Evolutionary conservation across 176 grass and related monocot genomes (phyloP), one percentile per base, ranked within the genome.

Genomic region (Carex cristatella): DNA sequence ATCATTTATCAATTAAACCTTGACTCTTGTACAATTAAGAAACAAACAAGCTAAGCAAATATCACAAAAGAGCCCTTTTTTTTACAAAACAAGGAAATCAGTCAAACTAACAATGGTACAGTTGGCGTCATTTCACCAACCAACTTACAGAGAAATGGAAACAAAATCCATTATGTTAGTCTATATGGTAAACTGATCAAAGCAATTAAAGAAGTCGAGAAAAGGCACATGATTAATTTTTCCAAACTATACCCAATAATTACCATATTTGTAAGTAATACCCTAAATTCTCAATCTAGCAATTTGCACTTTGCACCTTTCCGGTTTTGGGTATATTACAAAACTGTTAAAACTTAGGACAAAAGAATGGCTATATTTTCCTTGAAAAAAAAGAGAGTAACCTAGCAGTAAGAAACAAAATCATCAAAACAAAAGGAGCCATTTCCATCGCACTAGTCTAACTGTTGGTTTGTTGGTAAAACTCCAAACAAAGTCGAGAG

Each of bases 191-290:
- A 72, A 48, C 16, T 72, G 38, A 72, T 38, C 40, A 44, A 10
- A 23, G 18, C 11, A 16, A 74, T 51, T 12, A 51, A 44, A 19
- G 11, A 72, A 74, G 15, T 8, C 38, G 10, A 40, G 13, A 74
- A 74, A 12, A 51, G 23, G 61, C 7, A 7, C 16, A 49, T 8
- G 18, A 3, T 27, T 10, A 3, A 2, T 6, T 4, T 38, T 38
- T 69, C 58, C 55, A 88, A 57, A 90, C 16, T 81, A 16, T 63
- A 86, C 37, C 49, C 31, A 80, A 72, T 81, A 6, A 54, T 73
- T 79, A 55, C 15, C 83, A 86, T 44, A 69, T 70, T 62, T 1
- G 19, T 60, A 81, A 74, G 51, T 16, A 37, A 88, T 48, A 84
- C 16, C 37, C 37, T 10, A 42, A 30, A 71, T 71, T 71, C 15